phyloP scores from a whole-genome alignment of 192 early-diverging fungal species.

The Chytriomyces sp. region DNA sequence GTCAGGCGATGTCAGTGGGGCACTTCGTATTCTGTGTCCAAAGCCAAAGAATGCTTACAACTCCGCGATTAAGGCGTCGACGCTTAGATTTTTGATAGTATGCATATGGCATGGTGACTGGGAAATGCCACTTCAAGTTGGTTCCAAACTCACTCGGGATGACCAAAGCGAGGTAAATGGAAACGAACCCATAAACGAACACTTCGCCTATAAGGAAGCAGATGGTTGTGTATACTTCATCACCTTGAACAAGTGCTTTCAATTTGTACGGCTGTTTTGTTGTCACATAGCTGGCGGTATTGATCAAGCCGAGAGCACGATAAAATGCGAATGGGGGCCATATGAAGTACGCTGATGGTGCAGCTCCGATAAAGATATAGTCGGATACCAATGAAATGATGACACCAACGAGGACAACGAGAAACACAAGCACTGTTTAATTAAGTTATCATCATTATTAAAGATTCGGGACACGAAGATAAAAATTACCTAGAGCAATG shows the following conservation, averaged over 20 bases:
- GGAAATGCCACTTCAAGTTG: slow-evolving; percentile 65
- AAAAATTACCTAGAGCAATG: slow-evolving; percentile 56
- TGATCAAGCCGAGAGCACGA: slow-evolving; percentile 57
- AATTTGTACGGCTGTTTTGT: slow-evolving; percentile 54
- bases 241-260: slow-evolving; percentile 48
- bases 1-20: not conserved
- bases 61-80: slow-evolving; percentile 19
- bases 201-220: slow-evolving; percentile 56
- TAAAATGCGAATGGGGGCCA: slow-evolving; percentile 85
- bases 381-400: slow-evolving; percentile 60
- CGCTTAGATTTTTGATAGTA: slow-evolving; percentile 32
- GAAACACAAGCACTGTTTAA: slow-evolving; percentile 66
- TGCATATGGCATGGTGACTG: slow-evolving; percentile 39
- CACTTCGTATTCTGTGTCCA: not conserved
- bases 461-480: too few relatives aligned
- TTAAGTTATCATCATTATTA: too few relatives aligned
- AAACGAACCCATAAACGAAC: slow-evolving; percentile 47
- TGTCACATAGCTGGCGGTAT: slow-evolving; percentile 48
- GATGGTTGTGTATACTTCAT: slow-evolving; percentile 60
- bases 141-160: slow-evolving; percentile 70
- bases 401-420: slow-evolving; percentile 68
- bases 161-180: slow-evolving; percentile 48
- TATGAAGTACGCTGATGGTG: slow-evolving; percentile 57
- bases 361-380: slow-evolving; percentile 42
- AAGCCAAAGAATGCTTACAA: slow-evolving; percentile 12